These are phyloP conservation scores for Pleurotus ostreatus DNA, from an alignment of 768 basidiomycete species.

Conservation along the genomic window DNA sequence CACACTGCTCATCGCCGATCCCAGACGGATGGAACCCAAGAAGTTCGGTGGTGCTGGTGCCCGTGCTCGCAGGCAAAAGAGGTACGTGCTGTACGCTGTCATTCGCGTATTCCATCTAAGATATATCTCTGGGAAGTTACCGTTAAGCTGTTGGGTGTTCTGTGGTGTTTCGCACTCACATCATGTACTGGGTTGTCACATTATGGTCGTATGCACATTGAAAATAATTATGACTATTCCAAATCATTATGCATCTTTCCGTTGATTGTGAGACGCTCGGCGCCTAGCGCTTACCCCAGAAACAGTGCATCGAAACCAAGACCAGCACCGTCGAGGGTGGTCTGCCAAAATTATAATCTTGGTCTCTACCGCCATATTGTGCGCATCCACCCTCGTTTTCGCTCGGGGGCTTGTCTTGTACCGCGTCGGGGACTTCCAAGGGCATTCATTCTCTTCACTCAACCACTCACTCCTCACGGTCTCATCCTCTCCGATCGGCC, in stretches of 20 bases:
- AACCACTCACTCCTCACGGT: too few relatives aligned
- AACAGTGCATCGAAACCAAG: too few relatives aligned
- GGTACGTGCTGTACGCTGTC: constrained; percentile 40
- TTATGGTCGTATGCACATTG: constrained; percentile 30
- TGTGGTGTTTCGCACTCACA: constrained; percentile 33
- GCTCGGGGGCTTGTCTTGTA: too few relatives aligned
- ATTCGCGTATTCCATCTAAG: constrained; percentile 1
- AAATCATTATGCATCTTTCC: neutral
- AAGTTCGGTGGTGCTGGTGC: constrained; percentile 99
- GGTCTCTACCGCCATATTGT: too few relatives aligned
- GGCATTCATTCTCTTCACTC: too few relatives aligned
- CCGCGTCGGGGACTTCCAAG: too few relatives aligned
- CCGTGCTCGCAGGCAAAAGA: constrained; percentile 97
- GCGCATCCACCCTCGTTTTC: too few relatives aligned
- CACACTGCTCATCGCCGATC: constrained; percentile 86
- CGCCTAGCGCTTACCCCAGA: too few relatives aligned
- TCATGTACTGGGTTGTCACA: constrained; percentile 35
- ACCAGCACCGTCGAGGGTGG: too few relatives aligned
- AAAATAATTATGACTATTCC: constrained; percentile 10
- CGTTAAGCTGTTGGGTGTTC: constrained; percentile 48
- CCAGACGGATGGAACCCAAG: constrained; percentile 98
- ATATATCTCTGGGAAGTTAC: constrained; percentile 51
- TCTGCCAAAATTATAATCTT: too few relatives aligned
- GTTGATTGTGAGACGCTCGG: neutral
- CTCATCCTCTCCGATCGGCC: too few relatives aligned